These are phyloP conservation scores for Babesia caballi DNA, from an alignment of 169 alveolate genomes.

Conservation along the genomic window DNA sequence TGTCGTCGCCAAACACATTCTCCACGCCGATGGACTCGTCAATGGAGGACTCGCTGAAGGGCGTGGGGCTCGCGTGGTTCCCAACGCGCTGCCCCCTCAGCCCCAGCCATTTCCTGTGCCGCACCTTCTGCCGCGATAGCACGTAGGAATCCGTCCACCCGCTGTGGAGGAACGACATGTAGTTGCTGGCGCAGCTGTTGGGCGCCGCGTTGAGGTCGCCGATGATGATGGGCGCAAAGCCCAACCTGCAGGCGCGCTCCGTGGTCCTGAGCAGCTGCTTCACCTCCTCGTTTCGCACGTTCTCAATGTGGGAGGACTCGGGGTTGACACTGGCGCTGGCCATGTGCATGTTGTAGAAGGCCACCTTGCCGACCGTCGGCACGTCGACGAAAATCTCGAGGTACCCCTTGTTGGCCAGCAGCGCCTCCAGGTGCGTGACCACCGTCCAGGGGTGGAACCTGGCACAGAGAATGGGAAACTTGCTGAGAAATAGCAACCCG, in stretches of 20 bases:
- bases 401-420: constrained; percentile 85
- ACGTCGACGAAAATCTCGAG: constrained; percentile 82
- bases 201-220: constrained; percentile 90
- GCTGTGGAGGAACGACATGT: constrained; percentile 78
- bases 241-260: constrained; percentile 77
- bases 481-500: constrained; percentile 85
- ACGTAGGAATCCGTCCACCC: constrained; percentile 87
- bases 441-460: constrained; percentile 81
- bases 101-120: not conserved
- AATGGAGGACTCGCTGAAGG: not conserved
- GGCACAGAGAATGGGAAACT: constrained; percentile 82
- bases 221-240: constrained; percentile 84
- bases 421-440: constrained; percentile 83
- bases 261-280: constrained; percentile 80
- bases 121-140: constrained; percentile 14
- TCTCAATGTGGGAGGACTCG: constrained; percentile 82
- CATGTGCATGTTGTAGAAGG: constrained; percentile 84
- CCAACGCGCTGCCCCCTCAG: not conserved
- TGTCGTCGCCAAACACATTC: constrained; percentile 13
- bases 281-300: constrained; percentile 82
- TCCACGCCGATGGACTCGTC: constrained; percentile 19
- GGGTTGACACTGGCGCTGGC: constrained; percentile 89
- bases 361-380: constrained; percentile 80
- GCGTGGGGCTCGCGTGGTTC: not conserved
- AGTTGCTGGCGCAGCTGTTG: constrained; percentile 83